Percentiles rank a stretch among this genome's conserved stretches.
Evolutionary conservation across 164 flowering plant species (phyloP).

Genomic region (Brasenia schreberi): DNA sequence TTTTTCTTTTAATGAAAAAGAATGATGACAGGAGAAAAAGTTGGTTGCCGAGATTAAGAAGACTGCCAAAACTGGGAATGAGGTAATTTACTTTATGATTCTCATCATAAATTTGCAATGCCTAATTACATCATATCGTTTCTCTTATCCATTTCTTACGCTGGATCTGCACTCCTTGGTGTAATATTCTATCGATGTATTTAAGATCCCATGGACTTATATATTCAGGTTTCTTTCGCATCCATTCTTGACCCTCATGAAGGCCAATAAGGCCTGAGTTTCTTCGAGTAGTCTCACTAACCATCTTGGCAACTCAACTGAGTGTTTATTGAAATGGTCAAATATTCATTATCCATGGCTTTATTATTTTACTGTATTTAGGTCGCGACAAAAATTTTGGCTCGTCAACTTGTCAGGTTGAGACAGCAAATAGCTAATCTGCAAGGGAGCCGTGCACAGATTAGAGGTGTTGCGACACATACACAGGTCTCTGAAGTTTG

Average conservation of each 20-base stretch:
- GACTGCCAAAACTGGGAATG: constrained; percentile 89
- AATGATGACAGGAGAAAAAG: constrained; percentile 52
- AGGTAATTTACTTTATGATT: constrained; percentile 31
- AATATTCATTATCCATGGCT: neutral
- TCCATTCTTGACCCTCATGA: neutral
- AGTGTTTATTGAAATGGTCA: neutral
- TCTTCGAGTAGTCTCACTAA: neutral
- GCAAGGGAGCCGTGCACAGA: constrained; percentile 97
- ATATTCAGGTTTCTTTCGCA: neutral
- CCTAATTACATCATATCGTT: neutral
- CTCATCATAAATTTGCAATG: too few relatives aligned
- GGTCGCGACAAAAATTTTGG: constrained; percentile 90
- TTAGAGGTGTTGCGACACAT: constrained; percentile 90
- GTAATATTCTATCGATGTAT: neutral
- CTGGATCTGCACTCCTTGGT: neutral
- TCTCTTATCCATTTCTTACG: neutral
- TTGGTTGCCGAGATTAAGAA: constrained; percentile 87
- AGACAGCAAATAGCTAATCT: constrained; percentile 84
- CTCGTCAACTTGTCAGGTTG: constrained; percentile 88
- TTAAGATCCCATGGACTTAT: neutral
- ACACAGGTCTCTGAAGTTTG: constrained; percentile 44
- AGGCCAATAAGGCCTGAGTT: neutral
- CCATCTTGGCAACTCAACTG: neutral
- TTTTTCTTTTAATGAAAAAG: neutral
- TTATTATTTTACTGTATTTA: constrained; percentile 7